Evolutionary conservation across 2,329 filamentous ascomycete species (phyloP).

Genomic region (Verticillium nonalfalfae): DNA sequence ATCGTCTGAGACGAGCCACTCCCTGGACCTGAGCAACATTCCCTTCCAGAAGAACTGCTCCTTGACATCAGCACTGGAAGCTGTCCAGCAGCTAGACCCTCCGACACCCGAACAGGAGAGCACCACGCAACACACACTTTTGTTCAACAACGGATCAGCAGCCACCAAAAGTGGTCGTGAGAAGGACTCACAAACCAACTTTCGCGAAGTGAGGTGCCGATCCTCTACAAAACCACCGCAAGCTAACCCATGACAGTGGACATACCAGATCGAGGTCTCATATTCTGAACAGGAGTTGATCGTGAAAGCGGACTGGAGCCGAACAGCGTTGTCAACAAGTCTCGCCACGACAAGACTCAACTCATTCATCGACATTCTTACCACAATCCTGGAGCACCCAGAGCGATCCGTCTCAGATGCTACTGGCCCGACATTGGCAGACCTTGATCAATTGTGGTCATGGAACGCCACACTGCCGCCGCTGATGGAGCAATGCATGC

Average conservation of each 20-base stretch:
- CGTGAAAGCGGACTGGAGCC: conserved; percentile 13
- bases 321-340: conserved; percentile 8
- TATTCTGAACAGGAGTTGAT: conserved; percentile 7
- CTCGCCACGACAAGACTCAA: conserved; percentile 12
- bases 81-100: conserved; percentile 5
- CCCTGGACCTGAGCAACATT: conserved; percentile 7
- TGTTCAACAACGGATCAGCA: conserved; percentile 8
- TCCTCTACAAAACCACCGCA: neutral
- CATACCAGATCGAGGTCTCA: conserved; percentile 13
- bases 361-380: conserved; percentile 13
- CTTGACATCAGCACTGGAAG: conserved; percentile 6
- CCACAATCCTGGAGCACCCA: conserved; percentile 10
- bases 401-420: conserved; percentile 7
- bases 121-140: conserved; percentile 4
- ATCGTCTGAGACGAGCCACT: conserved; percentile 1
- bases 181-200: neutral
- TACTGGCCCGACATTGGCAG: conserved; percentile 18
- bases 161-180: neutral
- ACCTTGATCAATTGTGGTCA: conserved; percentile 37
- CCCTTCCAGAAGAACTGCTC: conserved; percentile 11
- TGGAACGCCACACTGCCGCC: conserved; percentile 38
- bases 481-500: conserved; percentile 34
- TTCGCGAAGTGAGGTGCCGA: neutral
- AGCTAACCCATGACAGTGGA: conserved; percentile 10
- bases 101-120: neutral